Conservation (phyloP, 495 filamentous ascomycete species). For the Hyaloscypha hepaticicola region DNA sequence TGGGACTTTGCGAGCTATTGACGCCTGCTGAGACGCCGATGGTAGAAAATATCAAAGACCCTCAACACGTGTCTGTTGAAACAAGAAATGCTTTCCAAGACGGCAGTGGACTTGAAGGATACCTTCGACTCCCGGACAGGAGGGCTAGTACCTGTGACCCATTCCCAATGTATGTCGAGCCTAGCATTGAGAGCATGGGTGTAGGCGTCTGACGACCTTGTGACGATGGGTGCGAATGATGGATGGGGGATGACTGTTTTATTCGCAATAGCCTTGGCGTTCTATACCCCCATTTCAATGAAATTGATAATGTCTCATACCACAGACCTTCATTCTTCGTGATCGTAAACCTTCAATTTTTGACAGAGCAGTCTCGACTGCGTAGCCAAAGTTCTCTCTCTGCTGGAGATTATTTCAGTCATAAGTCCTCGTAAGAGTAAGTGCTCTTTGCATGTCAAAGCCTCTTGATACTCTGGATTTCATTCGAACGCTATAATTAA, state of each 20-base stretch:
- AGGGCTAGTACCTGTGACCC: neutral
- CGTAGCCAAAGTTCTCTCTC: too few relatives aligned
- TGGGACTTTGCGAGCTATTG: conserved; percentile 11
- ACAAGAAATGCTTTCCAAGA: conserved; percentile 9
- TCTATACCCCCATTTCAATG: conserved; percentile 18
- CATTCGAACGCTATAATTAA: too few relatives aligned
- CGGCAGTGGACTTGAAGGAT: neutral
- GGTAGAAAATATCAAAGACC: conserved; percentile 11
- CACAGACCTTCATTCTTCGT: neutral
- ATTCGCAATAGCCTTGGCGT: conserved; percentile 26
- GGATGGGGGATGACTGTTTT: neutral
- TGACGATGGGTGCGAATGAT: neutral
- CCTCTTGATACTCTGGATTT: too few relatives aligned
- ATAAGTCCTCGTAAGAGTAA: too few relatives aligned
- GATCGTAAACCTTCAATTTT: neutral
- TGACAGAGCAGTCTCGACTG: neutral
- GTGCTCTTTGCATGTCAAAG: too few relatives aligned
- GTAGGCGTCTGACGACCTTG: conserved; percentile 9
- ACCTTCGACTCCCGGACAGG: conserved; percentile 5
- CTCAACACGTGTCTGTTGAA: conserved; percentile 2
- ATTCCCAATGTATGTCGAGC: conserved; percentile 17
- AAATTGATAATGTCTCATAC: neutral
- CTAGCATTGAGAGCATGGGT: conserved; percentile 1
- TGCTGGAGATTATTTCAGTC: too few relatives aligned
- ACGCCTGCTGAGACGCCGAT: conserved; percentile 26